Evolutionary conservation across 805 yeast genomes (phyloP), one percentile per base, ranked within the genome.

Genomic region (Yamadazyma scolyti): DNA sequence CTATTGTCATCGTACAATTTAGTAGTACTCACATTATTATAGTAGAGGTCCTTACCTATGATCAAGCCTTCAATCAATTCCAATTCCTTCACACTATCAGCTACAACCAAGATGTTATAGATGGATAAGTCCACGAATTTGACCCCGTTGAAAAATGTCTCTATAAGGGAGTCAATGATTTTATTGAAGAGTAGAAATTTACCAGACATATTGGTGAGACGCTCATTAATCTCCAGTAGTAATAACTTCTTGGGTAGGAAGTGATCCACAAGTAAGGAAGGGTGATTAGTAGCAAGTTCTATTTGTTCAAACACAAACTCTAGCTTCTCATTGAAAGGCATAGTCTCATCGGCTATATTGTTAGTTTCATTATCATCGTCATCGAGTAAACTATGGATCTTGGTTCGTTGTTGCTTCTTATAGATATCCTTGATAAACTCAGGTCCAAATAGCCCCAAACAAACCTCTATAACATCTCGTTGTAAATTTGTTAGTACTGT

Each of bases 61-160:
- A 87, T 48, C 26, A 82, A 65, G 0, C 89, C 83, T 53, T 88
- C 97, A 5, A 88, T 66, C 27, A 88, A 58, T 48, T 88, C 94
- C 39, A 83, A 52, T 47, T 83, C 93, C 47, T 81, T 79, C 14
- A 79, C 68, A 44, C 68, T 73, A 21, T 73, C 69, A 0, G 87
- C 81, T 3, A 79, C 71, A 8, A 83, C 63, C 31, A 65, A 41
- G 36, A 56, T 21, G 36, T 54, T 42, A 46, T 45, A 40, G 1
- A 37, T 36, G 1, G 33, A 27, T 14, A 14, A 21, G 4, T 41
- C 32, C 8, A 38, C 38, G 23, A 42, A 41, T 16, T 43, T 46
- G 42, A 56, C 50, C 15, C 33, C 25, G 6, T 25, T 34, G 19
- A 25, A 15, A 23, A 39, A 39, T 7, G 20, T 28, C 4, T 35